These are phyloP conservation scores for Chlorella sp. DNA, from an alignment of 139 green algal species.

Conservation along the genomic window DNA sequence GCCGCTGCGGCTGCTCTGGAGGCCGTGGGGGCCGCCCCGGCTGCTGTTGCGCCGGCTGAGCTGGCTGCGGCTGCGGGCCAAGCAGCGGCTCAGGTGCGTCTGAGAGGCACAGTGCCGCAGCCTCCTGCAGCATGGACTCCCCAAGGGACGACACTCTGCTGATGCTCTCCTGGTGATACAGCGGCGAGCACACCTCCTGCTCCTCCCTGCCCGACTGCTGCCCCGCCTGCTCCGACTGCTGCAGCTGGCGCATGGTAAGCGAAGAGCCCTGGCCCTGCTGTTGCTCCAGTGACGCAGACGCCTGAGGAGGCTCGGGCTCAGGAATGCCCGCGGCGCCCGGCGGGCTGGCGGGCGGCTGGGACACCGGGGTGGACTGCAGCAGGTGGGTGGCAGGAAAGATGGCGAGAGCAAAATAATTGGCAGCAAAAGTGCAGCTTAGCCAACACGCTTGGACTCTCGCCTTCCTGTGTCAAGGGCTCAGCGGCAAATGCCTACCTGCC, in stretches of 20 bases:
- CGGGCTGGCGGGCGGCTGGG: too few species aligned
- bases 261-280: neutral
- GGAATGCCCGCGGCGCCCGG: neutral
- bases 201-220: neutral
- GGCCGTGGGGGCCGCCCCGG: neutral
- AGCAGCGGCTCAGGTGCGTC: constrained; percentile 8
- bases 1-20: neutral
- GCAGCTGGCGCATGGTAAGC: neutral
- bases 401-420: neutral
- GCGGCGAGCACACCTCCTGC: neutral
- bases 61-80: constrained; percentile 4
- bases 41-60: neutral
- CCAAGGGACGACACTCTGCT: constrained; percentile 43
- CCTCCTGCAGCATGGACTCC: constrained; percentile 41
- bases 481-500: neutral
- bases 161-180: constrained; percentile 32
- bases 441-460: too few species aligned
- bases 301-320: neutral
- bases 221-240: neutral
- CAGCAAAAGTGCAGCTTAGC: too few species aligned
- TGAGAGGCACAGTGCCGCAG: neutral
- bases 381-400: neutral
- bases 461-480: too few species aligned
- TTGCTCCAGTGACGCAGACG: neutral
- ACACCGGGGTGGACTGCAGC: too few species aligned